phyloP scores from a whole-genome alignment of 2,329 filamentous ascomycete genomes.

The Ampelomyces quisqualis region DNA sequence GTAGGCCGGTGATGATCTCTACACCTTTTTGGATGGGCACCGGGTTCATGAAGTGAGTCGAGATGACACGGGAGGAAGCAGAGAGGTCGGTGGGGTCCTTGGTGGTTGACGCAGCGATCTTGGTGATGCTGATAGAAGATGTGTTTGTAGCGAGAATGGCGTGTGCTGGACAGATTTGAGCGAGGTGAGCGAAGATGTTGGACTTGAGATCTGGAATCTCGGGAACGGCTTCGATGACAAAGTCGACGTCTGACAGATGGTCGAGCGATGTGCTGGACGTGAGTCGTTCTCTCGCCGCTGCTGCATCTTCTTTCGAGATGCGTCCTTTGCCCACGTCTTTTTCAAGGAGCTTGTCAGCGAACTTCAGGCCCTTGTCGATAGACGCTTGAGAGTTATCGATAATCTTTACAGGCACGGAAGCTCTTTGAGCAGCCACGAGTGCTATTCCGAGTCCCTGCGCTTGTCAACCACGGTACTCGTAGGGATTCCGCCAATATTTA shows the following conservation, averaged over 20 bases:
- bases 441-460: slow-evolving; percentile 88
- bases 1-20: slow-evolving; percentile 92
- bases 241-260: slow-evolving; percentile 79
- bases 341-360: slow-evolving; percentile 89
- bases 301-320: slow-evolving; percentile 78
- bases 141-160: slow-evolving; percentile 96
- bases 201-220: slow-evolving; percentile 87
- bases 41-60: slow-evolving; percentile 99
- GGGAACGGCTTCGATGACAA: slow-evolving; percentile 96
- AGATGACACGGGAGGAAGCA: slow-evolving; percentile 82
- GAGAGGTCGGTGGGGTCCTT: slow-evolving; percentile 75
- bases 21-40: slow-evolving; percentile 96
- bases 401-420: slow-evolving; percentile 78
- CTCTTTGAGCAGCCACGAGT: slow-evolving; percentile 84
- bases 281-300: slow-evolving; percentile 69
- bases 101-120: slow-evolving; percentile 85
- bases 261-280: slow-evolving; percentile 71
- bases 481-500: slow-evolving; percentile 46
- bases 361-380: slow-evolving; percentile 83
- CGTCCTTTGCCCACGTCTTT: slow-evolving; percentile 90
- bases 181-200: slow-evolving; percentile 81
- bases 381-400: slow-evolving; percentile 83
- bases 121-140: slow-evolving; percentile 96
- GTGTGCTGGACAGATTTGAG: slow-evolving; percentile 77
- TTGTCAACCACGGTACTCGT: slow-evolving; percentile 19